Evolutionary conservation across 495 filamentous ascomycete species (phyloP).

Genomic region (Xanthoparmelia taractica): DNA sequence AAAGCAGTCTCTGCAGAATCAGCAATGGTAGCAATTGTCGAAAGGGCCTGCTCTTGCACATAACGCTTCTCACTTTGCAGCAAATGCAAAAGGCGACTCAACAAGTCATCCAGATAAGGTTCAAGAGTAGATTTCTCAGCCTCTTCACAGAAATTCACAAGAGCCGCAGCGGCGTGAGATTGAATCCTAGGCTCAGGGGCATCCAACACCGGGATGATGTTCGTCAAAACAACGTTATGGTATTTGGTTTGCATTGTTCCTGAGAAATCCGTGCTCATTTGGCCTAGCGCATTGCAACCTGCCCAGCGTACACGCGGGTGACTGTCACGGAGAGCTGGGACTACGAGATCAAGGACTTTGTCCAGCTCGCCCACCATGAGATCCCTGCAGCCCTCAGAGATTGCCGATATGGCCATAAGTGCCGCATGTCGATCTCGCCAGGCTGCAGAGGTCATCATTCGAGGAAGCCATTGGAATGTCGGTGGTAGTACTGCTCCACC

Average conservation of each 20-base stretch:
- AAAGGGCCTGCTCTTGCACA: conserved; percentile 95
- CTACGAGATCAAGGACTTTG: conserved; percentile 86
- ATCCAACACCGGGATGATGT: conserved; percentile 87
- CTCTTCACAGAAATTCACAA: conserved; percentile 99
- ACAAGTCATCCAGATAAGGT: conserved; percentile 84
- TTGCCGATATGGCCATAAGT: conserved; percentile 98
- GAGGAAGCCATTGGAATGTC: conserved; percentile 94
- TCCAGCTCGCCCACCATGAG: conserved; percentile 91
- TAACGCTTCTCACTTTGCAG: conserved; percentile 87
- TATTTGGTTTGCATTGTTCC: conserved; percentile 98
- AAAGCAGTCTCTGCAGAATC: conserved; percentile 96
- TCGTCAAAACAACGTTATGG: conserved; percentile 72
- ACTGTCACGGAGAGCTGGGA: conserved; percentile 82
- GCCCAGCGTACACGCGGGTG: conserved; percentile 96
- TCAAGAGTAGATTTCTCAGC: conserved; percentile 87
- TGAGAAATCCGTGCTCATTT: conserved; percentile 99
- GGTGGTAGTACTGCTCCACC: conserved; percentile 77
- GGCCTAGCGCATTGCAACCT: conserved; percentile 96
- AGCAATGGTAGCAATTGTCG: conserved; percentile 96
- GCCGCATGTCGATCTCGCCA: conserved; percentile 97
- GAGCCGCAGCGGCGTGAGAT: conserved; percentile 89
- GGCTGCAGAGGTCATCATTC: conserved; percentile 91
- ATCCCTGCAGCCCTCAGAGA: conserved; percentile 94
- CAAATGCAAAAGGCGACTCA: conserved; percentile 73
- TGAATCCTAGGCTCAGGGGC: conserved; percentile 90